Conservation (phyloP, 176 grass and related monocot species). For the Eragrostis curvula region DNA sequence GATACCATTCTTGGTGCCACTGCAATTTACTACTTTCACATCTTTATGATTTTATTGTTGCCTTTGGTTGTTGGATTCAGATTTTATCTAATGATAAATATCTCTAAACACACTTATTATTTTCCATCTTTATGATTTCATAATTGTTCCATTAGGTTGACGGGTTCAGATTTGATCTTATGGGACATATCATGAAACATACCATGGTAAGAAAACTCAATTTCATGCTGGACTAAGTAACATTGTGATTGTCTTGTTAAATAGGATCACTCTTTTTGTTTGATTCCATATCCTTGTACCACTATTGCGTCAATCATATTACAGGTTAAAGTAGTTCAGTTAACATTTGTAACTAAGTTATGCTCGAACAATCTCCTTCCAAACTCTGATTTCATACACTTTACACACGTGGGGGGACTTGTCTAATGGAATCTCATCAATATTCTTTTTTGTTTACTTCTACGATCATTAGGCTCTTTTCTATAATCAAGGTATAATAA, state of each 20-base stretch:
- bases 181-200: slow-evolving; percentile 94
- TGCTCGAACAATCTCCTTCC: slow-evolving; percentile 16
- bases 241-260: slow-evolving; percentile 15
- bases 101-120: slow-evolving; percentile 63
- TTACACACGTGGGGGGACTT: neutral
- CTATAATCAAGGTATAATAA: neutral
- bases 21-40: neutral
- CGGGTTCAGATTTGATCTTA: slow-evolving; percentile 94
- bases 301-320: neutral
- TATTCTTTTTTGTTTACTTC: neutral
- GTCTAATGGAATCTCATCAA: neutral
- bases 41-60: slow-evolving; percentile 30
- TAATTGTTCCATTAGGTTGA: slow-evolving; percentile 66
- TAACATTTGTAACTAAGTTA: no score
- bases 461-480: neutral
- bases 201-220: slow-evolving; percentile 74
- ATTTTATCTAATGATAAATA: slow-evolving; percentile 94
- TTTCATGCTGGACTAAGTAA: slow-evolving; percentile 16
- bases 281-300: neutral
- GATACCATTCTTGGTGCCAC: neutral
- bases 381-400: neutral
- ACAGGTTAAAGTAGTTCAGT: neutral
- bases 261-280: neutral
- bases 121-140: slow-evolving; percentile 23
- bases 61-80: slow-evolving; percentile 85